A percentile compares a stretch with the other conserved stretches of the same genome.
Evolutionary conservation across 371 early-diverging fungal species (phyloP).

Genomic region (Circinella minor): DNA sequence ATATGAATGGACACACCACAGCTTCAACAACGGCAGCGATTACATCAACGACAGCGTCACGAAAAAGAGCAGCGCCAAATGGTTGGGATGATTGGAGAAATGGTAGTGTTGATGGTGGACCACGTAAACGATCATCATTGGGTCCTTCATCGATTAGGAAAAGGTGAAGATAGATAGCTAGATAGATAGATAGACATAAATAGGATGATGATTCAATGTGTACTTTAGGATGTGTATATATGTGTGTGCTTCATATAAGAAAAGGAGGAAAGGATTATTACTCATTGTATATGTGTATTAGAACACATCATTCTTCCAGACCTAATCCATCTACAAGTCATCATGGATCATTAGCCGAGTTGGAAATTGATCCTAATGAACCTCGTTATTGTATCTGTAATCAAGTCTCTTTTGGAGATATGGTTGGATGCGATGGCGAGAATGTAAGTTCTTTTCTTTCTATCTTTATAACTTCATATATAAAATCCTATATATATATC

Average conservation of each 20-base stretch:
- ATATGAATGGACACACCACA: not conserved
- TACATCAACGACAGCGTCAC: not conserved
- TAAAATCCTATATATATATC: too few relatives aligned
- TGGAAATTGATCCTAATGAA: conserved; percentile 94
- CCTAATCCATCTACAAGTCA: conserved; percentile 37
- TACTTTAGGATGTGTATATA: not conserved
- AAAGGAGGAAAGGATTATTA: not conserved
- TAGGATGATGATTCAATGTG: not conserved
- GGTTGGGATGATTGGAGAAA: conserved; percentile 2
- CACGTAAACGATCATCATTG: conserved; percentile 5
- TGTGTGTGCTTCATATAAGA: not conserved
- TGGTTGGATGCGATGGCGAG: conserved; percentile 96
- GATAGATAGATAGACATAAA: not conserved
- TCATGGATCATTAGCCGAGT: conserved; percentile 48
- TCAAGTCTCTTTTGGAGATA: conserved; percentile 96
- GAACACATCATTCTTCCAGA: conserved; percentile 40
- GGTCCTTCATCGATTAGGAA: conserved; percentile 12
- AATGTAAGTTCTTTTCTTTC: conserved; percentile 62
- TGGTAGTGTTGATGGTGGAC: conserved; percentile 8
- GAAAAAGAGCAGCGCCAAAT: too few relatives aligned
- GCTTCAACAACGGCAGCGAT: not conserved
- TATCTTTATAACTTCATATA: not conserved
- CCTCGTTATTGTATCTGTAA: conserved; percentile 95
- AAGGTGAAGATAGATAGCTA: conserved; percentile 19
- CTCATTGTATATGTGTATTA: conserved; percentile 4